Evolutionary conservation across 1,284 basidiomycete genomes (phyloP).

Genomic region (Porogramme epimiltina): DNA sequence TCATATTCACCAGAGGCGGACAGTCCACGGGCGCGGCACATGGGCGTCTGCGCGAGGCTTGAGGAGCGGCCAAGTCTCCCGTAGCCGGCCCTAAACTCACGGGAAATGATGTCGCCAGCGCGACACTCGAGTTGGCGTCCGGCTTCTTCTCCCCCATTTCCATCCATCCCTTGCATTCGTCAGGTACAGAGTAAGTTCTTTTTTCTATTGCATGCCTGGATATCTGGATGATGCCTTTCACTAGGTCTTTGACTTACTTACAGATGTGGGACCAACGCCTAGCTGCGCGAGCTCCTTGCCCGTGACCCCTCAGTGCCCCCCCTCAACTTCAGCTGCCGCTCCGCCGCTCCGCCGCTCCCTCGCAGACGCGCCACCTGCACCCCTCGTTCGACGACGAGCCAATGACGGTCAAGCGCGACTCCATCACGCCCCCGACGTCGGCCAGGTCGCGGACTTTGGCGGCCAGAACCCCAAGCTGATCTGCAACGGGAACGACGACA

Average conservation of each 20-base stretch:
- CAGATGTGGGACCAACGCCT: too few species aligned
- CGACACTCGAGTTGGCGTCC: too few species aligned
- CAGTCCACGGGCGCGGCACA: constrained; percentile 34
- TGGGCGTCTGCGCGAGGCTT: constrained; percentile 49
- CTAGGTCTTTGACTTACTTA: too few species aligned
- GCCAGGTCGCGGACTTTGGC: constrained; percentile 27
- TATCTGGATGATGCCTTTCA: too few species aligned
- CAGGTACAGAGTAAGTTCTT: too few species aligned
- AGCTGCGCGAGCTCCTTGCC: constrained; percentile 19
- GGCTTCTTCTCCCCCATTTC: too few species aligned
- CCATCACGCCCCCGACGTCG: constrained; percentile 26
- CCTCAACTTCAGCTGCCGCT: constrained; percentile 24
- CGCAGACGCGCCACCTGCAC: constrained; percentile 26
- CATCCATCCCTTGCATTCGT: too few species aligned
- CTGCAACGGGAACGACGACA: constrained; percentile 32
- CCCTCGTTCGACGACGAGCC: constrained; percentile 14
- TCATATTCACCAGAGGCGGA: too few species aligned
- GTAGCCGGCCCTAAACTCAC: too few species aligned
- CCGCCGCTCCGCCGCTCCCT: constrained; percentile 21
- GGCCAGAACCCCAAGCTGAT: constrained; percentile 30
- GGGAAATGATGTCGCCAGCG: too few species aligned
- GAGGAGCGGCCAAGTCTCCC: too few species aligned
- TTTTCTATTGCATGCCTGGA: too few species aligned
- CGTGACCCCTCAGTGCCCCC: constrained; percentile 13
- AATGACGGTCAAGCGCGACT: constrained; percentile 19